phyloP scores from a whole-genome alignment of 176 grass and related monocot species.

The Thinopyrum elongatum region DNA sequence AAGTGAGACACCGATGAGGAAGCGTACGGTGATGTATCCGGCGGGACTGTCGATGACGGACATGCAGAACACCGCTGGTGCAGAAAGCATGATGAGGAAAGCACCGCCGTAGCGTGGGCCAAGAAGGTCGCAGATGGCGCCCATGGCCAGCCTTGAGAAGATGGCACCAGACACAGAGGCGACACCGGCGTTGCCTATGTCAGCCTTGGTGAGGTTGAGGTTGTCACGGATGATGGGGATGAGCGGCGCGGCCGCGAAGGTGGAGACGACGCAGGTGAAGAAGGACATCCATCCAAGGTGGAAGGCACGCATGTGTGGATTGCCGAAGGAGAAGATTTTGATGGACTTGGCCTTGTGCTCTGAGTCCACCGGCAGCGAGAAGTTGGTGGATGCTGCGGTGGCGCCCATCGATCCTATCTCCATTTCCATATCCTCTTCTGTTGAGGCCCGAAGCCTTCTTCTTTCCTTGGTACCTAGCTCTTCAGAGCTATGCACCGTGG shows the following conservation, averaged over 20 bases:
- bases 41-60: constrained; percentile 39
- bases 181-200: constrained; percentile 85
- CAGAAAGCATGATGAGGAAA: constrained; percentile 77
- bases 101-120: constrained; percentile 81
- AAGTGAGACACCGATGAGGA: constrained; percentile 82
- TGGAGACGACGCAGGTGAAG: background rate
- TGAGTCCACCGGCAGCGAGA: background rate
- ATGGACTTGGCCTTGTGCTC: constrained; percentile 1
- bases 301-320: background rate
- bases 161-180: constrained; percentile 88
- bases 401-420: background rate
- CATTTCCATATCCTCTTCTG: background rate
- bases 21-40: constrained; percentile 63
- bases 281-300: background rate
- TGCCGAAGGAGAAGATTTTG: background rate
- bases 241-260: background rate
- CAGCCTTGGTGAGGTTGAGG: constrained; percentile 61
- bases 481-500: background rate
- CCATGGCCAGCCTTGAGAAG: constrained; percentile 89
- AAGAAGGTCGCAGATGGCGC: constrained; percentile 72
- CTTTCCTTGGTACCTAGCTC: background rate
- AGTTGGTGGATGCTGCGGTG: background rate
- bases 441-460: background rate
- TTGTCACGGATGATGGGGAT: constrained; percentile 90
- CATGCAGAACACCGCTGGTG: constrained; percentile 85